Evolutionary conservation across 169 alveolate genomes (phyloP).

Genomic region (Plasmodium cynomolgi): DNA sequence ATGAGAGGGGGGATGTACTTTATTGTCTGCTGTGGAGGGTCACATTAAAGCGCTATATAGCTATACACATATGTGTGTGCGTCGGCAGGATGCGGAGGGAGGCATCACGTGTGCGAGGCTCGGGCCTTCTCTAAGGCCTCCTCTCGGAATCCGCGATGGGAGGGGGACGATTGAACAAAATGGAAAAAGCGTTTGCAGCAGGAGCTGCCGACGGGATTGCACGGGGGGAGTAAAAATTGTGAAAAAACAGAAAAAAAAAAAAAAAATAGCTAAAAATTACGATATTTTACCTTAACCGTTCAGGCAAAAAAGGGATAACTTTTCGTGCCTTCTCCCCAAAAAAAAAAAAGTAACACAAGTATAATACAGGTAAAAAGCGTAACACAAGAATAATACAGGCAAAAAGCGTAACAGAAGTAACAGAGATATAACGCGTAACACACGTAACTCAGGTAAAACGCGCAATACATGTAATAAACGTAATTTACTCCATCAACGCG

Average conservation of each 20-base stretch:
- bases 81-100: background rate
- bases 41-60: conserved; percentile 23
- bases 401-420: background rate
- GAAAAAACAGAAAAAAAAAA: background rate
- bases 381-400: too few species aligned
- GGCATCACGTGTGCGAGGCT: background rate
- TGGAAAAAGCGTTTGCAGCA: background rate
- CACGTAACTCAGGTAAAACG: background rate
- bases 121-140: background rate
- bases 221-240: background rate
- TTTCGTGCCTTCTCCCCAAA: background rate
- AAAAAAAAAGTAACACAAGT: background rate
- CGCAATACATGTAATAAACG: background rate
- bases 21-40: conserved; percentile 1
- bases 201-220: background rate
- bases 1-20: background rate
- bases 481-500: background rate
- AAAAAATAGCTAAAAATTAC: background rate
- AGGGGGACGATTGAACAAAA: background rate
- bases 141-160: background rate
- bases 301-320: background rate
- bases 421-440: background rate
- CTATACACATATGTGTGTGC: conserved; percentile 15
- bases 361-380: background rate
- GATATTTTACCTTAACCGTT: conserved; percentile 4